Base-by-base conservation (phyloP, 148 eudicot genomes). In the Simmondsia chinensis region DNA sequence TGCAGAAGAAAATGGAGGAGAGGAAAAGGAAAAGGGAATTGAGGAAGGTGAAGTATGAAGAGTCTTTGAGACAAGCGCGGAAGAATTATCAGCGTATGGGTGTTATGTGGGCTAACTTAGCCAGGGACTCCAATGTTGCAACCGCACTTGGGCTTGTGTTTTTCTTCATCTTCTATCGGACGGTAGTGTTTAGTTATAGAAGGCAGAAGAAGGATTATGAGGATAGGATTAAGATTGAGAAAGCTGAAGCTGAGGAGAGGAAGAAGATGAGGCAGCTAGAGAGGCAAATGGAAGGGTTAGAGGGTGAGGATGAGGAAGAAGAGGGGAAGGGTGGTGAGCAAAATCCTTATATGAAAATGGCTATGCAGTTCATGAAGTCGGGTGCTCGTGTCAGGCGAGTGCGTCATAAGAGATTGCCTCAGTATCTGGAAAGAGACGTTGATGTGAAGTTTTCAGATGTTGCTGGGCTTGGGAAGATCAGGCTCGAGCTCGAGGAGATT, bases 361-460 rank as follows among this genome's bases (percentile, higher is more conserved):
- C 97, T 34, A 57, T 35, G 54, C 79, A 88, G 15, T 88, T 88
- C 64, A 83, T 83, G 94, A 80, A 57, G 57, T 83, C 91, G 32
- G 97, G 97, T 63, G 94, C 97, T 35, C 97, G 94, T 59, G 87
- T 83, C 56, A 74, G 83, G 15, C 68, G 80, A 25, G 87, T 75
- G 20, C 67, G 50, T 8, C 62, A 36, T 29, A 66, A 36, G 57
- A 80, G 74, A 43, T 63, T 74, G 30, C 89, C 96, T 7, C 89
- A 88, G 38, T 88, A 70, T 55, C 48, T 83, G 54, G 94, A 88
- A 46, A 77, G 72, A 56, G 94, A 74, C 43, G 68, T 75, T 4
- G 91, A 88, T 66, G 97, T 88, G 63, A 83, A 88, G 73, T 88
- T 88, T 64, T 10, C 89, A 16, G 97, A 88, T 81, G 97, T 88